Base-by-base conservation (phyloP, 495 filamentous ascomycete species). In the Neurospora cerealis region DNA sequence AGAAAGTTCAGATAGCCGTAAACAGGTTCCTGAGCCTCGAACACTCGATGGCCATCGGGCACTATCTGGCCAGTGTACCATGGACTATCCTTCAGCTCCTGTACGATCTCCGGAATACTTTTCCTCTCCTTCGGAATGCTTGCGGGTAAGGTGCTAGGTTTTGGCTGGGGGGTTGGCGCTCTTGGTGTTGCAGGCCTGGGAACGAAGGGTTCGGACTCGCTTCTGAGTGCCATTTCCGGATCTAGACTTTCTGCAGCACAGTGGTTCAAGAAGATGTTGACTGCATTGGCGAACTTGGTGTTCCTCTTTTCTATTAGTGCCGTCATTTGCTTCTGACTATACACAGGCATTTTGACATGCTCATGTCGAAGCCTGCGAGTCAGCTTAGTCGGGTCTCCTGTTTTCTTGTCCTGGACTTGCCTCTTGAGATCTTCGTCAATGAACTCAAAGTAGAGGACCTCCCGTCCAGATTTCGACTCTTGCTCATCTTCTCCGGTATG, bases 41-140 rank as follows among this genome's bases (percentile, higher is more conserved):
- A 96, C 4, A 97, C 93, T 36, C 96, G 87, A 83, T 98, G 95
- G 0, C 96, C 96, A 78, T 96, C 93, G 1, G 94, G 93, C 3
- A 98, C 96, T 77, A 99, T 96, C 80, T 99, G 96, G 5, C 90
- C 90, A 17, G 90, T 91, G 77, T 98, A 98, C 91, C 95, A 95
- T 60, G 94, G 86, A 78, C 90, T 89, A 7, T 86, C 83, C 78
- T 93, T 94, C 38, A 98, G 89, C 78, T 98, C 93, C 2, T 87
- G 85, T 46, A 98, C 88, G 32, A 98, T 99, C 74, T 96, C 92
- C 0, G 92, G 85, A 34, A 98, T 93, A 4, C 87, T 86, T 75
- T 94, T 93, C 62, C 96, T 88, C 75, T 97, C 93, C 44, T 85
- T 90, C 0, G 96, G 96, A 70, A 99, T 97, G 10, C 84, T 86